Conservation (phyloP, 2,329 filamentous ascomycete genomes). For the Trichophaea hybrida region DNA sequence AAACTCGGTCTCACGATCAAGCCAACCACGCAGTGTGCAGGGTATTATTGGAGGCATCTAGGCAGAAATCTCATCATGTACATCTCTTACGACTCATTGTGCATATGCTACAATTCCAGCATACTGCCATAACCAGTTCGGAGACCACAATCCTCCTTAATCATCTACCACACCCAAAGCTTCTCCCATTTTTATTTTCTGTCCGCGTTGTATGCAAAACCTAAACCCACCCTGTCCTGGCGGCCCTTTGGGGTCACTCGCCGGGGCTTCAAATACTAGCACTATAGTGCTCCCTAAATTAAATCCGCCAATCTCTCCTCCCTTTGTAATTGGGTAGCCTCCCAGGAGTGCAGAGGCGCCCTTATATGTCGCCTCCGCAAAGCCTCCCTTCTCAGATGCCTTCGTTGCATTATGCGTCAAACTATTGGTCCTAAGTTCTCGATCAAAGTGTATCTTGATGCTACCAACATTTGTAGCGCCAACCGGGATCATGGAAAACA, state of each 20-base stretch:
- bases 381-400: slow-evolving; percentile 75
- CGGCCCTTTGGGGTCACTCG: slow-evolving; percentile 41
- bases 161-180: slow-evolving; percentile 61
- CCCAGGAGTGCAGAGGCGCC: slow-evolving; percentile 61
- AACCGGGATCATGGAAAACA: slow-evolving; percentile 91
- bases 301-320: slow-evolving; percentile 97
- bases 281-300: slow-evolving; percentile 91
- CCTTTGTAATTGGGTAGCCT: slow-evolving; percentile 68
- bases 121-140: neutral
- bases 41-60: neutral
- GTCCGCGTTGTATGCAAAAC: slow-evolving; percentile 77
- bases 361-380: slow-evolving; percentile 78
- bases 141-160: neutral
- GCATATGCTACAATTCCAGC: neutral
- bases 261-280: slow-evolving; percentile 87
- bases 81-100: neutral
- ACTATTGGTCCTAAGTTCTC: slow-evolving; percentile 83
- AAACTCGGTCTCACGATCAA: neutral
- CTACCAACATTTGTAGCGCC: slow-evolving; percentile 95
- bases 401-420: slow-evolving; percentile 73
- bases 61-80: neutral
- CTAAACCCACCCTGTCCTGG: slow-evolving; percentile 55
- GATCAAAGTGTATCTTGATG: slow-evolving; percentile 93
- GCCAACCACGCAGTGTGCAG: neutral
- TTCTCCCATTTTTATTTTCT: slow-evolving; percentile 79